These are phyloP conservation scores for Podila verticillata DNA, from an alignment of 192 early-diverging fungal genomes.

Conservation along the genomic window DNA sequence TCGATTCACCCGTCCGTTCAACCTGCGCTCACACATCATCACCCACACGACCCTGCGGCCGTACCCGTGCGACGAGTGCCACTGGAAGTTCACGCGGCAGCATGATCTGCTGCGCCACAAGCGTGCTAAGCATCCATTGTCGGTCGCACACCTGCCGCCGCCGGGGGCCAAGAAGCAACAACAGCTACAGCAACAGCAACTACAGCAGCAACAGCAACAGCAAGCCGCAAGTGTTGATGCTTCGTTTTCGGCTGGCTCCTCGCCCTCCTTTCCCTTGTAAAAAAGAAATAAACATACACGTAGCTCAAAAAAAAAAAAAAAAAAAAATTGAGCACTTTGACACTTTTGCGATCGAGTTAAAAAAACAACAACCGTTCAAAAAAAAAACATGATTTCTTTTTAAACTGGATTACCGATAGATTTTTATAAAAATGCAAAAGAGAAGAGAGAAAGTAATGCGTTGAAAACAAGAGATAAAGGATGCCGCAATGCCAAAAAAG, in stretches of 20 bases:
- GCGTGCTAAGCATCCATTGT: constrained; percentile 39
- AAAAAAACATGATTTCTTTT: too few species aligned
- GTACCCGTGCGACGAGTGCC: constrained; percentile 80
- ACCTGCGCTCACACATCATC: constrained; percentile 80
- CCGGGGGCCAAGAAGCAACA: constrained; percentile 14
- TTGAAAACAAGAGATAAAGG: too few species aligned
- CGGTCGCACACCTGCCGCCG: constrained; percentile 19
- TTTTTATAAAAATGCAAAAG: too few species aligned
- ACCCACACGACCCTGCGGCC: constrained; percentile 81
- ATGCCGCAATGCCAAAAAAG: background rate
- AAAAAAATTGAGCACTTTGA: too few species aligned
- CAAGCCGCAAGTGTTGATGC: background rate
- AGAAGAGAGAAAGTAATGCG: too few species aligned
- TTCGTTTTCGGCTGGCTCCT: too few species aligned
- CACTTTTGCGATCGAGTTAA: too few species aligned
- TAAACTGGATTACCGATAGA: too few species aligned
- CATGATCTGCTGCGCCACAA: constrained; percentile 43
- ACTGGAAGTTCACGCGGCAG: constrained; percentile 78
- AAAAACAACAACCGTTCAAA: too few species aligned
- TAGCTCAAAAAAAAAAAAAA: too few species aligned
- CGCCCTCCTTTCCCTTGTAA: too few species aligned
- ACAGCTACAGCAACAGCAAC: constrained; percentile 2
- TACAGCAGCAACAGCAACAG: constrained; percentile 8
- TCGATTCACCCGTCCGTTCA: constrained; percentile 76
- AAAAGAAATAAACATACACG: too few species aligned